Base-by-base conservation (phyloP, 2,329 filamentous ascomycete genomes). In the Botrytis porri region DNA sequence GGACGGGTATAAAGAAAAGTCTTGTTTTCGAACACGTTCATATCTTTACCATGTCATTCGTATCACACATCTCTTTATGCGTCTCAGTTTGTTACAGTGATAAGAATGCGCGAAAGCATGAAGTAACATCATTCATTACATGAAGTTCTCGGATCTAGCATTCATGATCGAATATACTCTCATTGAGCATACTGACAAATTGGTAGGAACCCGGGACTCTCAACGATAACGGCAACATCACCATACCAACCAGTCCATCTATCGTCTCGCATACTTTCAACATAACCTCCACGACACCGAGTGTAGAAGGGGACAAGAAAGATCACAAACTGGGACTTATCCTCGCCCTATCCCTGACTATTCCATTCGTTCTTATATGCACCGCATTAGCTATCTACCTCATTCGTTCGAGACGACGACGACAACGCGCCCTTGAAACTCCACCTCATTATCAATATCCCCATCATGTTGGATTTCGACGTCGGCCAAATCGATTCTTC, bases 281-380 rank as follows among this genome's bases (percentile, higher is more conserved):
- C 37, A 41, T 72, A 16, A 72, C 63, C 18, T 69, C 63, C 18
- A 57, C 61, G 18, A 60, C 12, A n/a, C 25, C 62, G n/a, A 45
- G 22, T n/a, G 12, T 54, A 16, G 60, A 62, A 61, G 32, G 51
- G 10, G n/a, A 63, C n/a, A 62, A 51, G 29, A 63, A 69, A 51
- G 62, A 67, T 35, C 70, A 69, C 25, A 69, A 72, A 32, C n/a
- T 72, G 18, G 63, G 39, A 18, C 54, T 72, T 6, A 66, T 72
- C n/a, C 70, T 72, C 51, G 62, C 70, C 8, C n/a, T 69, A 6
- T 72, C 70, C 35, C 41, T 69, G 14, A 72, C 70, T 5, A 61
- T 72, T 29, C 70, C 70, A 18, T 72, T 72, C 32, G 25, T 72
- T 25, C 29, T 72, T 32, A 61, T 72, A 43, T 72, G 70, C 2